phyloP scores from a whole-genome alignment of 371 early-diverging fungal species.

The Rhizopus sp. region DNA sequence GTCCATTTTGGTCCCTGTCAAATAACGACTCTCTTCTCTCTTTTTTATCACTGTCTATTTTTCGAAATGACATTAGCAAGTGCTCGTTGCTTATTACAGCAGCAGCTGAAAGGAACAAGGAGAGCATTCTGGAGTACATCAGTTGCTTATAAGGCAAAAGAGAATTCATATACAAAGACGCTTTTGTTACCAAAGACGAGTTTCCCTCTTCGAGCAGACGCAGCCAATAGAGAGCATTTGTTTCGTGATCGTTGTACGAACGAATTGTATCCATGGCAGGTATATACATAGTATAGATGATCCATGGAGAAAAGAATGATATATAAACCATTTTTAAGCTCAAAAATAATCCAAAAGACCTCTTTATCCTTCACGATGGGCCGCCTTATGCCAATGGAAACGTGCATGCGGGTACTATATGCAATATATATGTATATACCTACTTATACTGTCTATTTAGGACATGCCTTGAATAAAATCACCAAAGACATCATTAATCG shows the following conservation, averaged over 20 bases:
- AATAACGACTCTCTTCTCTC: slow-evolving; percentile 1
- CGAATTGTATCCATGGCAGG: slow-evolving; percentile 82
- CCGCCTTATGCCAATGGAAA: slow-evolving; percentile 97
- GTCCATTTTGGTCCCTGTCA: not conserved
- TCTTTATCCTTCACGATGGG: slow-evolving; percentile 92
- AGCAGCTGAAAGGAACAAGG: not conserved
- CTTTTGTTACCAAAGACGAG: slow-evolving; percentile 72
- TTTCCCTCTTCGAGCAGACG: slow-evolving; percentile 76
- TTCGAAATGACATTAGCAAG: slow-evolving; percentile 4
- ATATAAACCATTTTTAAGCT: slow-evolving; percentile 20
- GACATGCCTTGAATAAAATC: slow-evolving; percentile 94
- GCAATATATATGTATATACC: not conserved
- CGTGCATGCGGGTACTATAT: slow-evolving; percentile 74
- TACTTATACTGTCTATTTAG: slow-evolving; percentile 22
- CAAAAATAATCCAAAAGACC: slow-evolving; percentile 63
- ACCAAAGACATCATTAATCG: slow-evolving; percentile 93
- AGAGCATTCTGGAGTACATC: slow-evolving; percentile 5
- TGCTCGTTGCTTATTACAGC: not conserved
- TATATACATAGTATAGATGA: slow-evolving; percentile 12
- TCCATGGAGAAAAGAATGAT: not conserved
- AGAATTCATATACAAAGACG: slow-evolving; percentile 60
- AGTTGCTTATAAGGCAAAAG: slow-evolving; percentile 16
- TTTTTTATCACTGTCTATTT: not conserved
- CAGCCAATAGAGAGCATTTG: slow-evolving; percentile 59
- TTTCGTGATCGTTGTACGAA: slow-evolving; percentile 69